Percentiles rank a stretch among this genome's conserved stretches.
Conservation (phyloP, 805 yeast species). For the Myxozyma udenii region DNA sequence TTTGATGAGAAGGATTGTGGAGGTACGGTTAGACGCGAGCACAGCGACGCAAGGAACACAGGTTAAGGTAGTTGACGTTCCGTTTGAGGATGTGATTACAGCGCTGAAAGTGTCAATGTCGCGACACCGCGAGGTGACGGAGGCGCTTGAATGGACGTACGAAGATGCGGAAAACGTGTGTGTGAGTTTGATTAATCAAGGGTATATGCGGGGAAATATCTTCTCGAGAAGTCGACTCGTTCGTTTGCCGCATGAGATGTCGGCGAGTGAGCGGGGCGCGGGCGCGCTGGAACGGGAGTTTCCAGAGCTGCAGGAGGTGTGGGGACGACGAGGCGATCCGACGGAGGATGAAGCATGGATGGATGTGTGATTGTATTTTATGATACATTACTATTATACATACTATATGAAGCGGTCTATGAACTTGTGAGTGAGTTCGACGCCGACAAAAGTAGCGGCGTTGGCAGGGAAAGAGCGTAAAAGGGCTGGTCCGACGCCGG, state of each 20-base stretch:
- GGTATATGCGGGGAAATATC: constrained; percentile 40
- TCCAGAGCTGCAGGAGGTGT: constrained; percentile 16
- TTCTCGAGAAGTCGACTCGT: constrained; percentile 27
- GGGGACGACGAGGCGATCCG: constrained; percentile 12
- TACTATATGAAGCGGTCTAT: constrained; percentile 31
- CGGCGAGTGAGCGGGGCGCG: too few species aligned
- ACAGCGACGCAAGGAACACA: not conserved
- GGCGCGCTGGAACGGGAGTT: constrained; percentile 26
- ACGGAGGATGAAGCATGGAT: constrained; percentile 29
- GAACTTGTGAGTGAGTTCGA: constrained; percentile 62
- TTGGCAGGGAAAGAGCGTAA: constrained; percentile 96
- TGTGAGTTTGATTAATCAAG: constrained; percentile 37
- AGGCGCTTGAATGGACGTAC: constrained; percentile 16
- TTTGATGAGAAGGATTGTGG: constrained; percentile 27
- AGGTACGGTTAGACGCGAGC: too few species aligned
- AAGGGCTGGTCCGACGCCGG: constrained; percentile 94
- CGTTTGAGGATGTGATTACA: constrained; percentile 20
- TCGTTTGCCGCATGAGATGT: constrained; percentile 17
- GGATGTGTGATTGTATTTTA: constrained; percentile 12
- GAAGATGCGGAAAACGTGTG: constrained; percentile 37
- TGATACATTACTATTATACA: not conserved
- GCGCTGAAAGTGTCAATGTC: constrained; percentile 21
- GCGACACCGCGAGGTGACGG: not conserved
- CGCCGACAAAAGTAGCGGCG: constrained; percentile 98
- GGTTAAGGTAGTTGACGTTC: constrained; percentile 13